Evolutionary conservation across 768 basidiomycete genomes (phyloP).

Genomic region (Russula ochroleuca): DNA sequence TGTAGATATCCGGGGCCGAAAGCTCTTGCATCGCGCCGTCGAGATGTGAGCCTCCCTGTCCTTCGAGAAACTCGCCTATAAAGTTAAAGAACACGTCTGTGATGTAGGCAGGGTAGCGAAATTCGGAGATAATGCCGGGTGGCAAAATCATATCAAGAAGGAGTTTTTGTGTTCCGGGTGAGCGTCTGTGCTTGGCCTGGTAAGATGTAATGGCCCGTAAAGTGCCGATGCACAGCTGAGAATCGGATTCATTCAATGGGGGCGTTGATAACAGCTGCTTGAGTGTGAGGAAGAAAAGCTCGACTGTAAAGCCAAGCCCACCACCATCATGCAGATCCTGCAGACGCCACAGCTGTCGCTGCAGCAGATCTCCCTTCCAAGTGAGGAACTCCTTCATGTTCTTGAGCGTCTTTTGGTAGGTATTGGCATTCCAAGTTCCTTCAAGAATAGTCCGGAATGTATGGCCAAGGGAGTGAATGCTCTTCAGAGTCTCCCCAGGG

Average conservation of each 20-base stretch:
- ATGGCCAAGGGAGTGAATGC: background rate
- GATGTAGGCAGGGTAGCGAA: background rate
- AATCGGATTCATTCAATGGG: background rate
- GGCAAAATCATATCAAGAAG: background rate
- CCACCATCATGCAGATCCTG: background rate
- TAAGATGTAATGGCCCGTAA: background rate
- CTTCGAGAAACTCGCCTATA: background rate
- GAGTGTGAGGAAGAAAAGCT: conserved; percentile 6
- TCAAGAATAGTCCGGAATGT: background rate
- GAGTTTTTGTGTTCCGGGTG: background rate
- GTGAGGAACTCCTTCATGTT: background rate
- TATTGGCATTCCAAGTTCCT: background rate
- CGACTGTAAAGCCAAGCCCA: conserved; percentile 3
- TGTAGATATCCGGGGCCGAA: background rate
- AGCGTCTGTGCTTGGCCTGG: background rate
- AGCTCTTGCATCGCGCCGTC: background rate
- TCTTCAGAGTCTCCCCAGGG: background rate
- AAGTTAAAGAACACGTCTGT: background rate
- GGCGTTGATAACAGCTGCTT: background rate
- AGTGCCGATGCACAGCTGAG: background rate
- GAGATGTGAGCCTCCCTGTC: background rate
- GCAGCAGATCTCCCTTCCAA: background rate
- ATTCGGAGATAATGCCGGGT: background rate
- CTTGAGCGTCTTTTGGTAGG: background rate
- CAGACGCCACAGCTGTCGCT: background rate